Evolutionary conservation across 2,329 filamentous ascomycete species (phyloP).

Genomic region (Ascocoryne sarcoides): DNA sequence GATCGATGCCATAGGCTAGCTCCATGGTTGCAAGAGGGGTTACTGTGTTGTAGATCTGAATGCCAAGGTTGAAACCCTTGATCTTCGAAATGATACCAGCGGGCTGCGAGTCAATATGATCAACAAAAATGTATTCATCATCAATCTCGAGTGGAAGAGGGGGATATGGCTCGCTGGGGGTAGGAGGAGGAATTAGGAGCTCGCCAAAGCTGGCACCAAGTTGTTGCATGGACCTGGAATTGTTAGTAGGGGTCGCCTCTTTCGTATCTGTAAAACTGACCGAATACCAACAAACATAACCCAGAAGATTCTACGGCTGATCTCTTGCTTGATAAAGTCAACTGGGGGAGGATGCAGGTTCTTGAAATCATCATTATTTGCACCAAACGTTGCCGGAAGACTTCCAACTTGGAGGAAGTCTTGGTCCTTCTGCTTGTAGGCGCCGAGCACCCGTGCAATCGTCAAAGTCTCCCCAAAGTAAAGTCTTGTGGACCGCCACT

Average conservation of each 20-base stretch:
- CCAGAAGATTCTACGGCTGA: conserved; percentile 65
- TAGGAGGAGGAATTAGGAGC: conserved; percentile 67
- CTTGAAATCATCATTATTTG: not conserved
- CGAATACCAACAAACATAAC: conserved; percentile 67
- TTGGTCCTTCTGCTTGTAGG: conserved; percentile 43
- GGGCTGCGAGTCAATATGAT: conserved; percentile 63
- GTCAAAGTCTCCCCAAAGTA: conserved; percentile 67
- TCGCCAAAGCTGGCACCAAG: conserved; percentile 64
- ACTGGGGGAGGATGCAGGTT: not conserved
- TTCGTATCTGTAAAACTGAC: conserved; percentile 31
- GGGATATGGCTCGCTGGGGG: conserved; percentile 66
- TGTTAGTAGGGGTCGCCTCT: conserved; percentile 12
- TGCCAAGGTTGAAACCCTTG: conserved; percentile 72
- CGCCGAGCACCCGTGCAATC: conserved; percentile 58
- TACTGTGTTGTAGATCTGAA: conserved; percentile 73
- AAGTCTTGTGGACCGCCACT: conserved; percentile 57
- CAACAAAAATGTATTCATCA: conserved; percentile 68
- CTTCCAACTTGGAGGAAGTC: conserved; percentile 27
- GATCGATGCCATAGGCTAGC: conserved; percentile 70
- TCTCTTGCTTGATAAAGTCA: not conserved
- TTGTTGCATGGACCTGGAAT: conserved; percentile 62
- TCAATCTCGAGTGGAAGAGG: conserved; percentile 75
- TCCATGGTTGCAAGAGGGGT: conserved; percentile 72
- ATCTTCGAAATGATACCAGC: conserved; percentile 59
- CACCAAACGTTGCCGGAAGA: conserved; percentile 18